Base-by-base conservation (phyloP, 1,284 basidiomycete species). In the Leccinum ponderosum region DNA sequence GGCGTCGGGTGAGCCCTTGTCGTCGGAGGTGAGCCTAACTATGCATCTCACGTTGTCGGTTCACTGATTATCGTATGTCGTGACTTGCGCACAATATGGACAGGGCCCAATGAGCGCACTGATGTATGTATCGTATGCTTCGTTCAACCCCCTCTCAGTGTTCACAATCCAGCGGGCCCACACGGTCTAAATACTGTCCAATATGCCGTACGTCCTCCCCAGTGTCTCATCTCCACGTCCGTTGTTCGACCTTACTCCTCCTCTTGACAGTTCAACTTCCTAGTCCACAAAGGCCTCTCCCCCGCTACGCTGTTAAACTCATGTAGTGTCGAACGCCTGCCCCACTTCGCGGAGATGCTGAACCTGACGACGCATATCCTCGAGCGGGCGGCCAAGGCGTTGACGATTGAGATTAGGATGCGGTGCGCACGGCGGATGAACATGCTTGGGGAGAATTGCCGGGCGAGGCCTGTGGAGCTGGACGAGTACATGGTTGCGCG, bases 151-250 rank as follows among this genome's bases (percentile, higher is more conserved):
- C 8, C 12, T 51, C 29, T 15, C 59, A 81, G 80, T 63, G 74
- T 78, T 14, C 81, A 82, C 60, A 79, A 76, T 53, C 79, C 79
- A 25, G 73, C 76, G 1, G 80, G 81, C n/a, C 78, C 79, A 5
- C 80, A 81, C 60, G 81, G 79, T 11, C 63, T 78, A 39, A 82
- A 80, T 53, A 68, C 73, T 25, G 66, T 80, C 9, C 77, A 80
- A 60, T 77, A 81, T 62, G 65, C 76, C 1, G 78, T 79, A 37
- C 22, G 75, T 63, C 44, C 2, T 22, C 20, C 20, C 11, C 7
- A 39, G 20, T 20, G 20, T 20, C 20, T 20, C 44, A 31, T 31
- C 29, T 31, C 9, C 29, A 12, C 4, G 29, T 31, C 14, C 35
- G 6, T 37, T 37, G 35, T 37, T 15, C 35, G 35, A 37, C 12